Percentiles rank a stretch among this genome's conserved stretches.
phyloP scores from a whole-genome alignment of 2,329 filamentous ascomycete species.

The Ceratocystis eucalypticola region DNA sequence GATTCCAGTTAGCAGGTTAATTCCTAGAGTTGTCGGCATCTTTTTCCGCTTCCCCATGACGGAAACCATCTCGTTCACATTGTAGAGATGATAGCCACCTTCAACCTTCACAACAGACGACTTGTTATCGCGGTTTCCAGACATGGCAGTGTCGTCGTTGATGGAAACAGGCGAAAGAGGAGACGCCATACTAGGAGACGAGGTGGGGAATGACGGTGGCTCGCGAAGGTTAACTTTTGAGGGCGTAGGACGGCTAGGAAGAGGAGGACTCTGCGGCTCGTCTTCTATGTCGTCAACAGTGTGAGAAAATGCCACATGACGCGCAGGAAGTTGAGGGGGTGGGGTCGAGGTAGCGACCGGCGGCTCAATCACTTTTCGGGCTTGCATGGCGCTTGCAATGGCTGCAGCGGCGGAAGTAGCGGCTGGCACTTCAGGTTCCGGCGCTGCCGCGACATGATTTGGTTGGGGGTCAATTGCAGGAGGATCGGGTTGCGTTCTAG shows the following conservation, averaged over 20 bases:
- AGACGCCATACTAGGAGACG: constrained; percentile 15
- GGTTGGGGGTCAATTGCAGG: constrained; percentile 26
- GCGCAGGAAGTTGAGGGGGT: constrained; percentile 24
- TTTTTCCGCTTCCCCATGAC: constrained; percentile 95
- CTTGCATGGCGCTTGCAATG: constrained; percentile 43
- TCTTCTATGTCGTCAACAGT: constrained; percentile 19
- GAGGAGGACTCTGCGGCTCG: constrained; percentile 26
- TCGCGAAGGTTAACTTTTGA: constrained; percentile 16
- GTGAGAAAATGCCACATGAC: constrained; percentile 18
- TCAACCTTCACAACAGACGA: constrained; percentile 17
- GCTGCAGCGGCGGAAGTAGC: constrained; percentile 38
- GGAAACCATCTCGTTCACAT: constrained; percentile 95
- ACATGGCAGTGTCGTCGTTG: constrained; percentile 37
- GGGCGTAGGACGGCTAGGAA: constrained; percentile 25
- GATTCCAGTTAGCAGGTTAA: constrained; percentile 75
- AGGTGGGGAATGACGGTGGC: constrained; percentile 13
- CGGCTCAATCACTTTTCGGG: constrained; percentile 25
- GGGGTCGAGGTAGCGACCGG: constrained; percentile 9
- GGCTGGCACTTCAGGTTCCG: constrained; percentile 16
- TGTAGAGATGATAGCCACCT: constrained; percentile 80
- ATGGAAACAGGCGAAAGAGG: constrained; percentile 16
- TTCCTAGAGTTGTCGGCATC: constrained; percentile 92
- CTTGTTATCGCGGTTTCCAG: constrained; percentile 36
- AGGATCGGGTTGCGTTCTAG: constrained; percentile 28
- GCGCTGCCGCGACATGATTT: constrained; percentile 15